Percentiles rank a stretch among this genome's conserved stretches.
phyloP scores from a whole-genome alignment of 768 basidiomycete species.

The Phlebiopsis gigantea region DNA sequence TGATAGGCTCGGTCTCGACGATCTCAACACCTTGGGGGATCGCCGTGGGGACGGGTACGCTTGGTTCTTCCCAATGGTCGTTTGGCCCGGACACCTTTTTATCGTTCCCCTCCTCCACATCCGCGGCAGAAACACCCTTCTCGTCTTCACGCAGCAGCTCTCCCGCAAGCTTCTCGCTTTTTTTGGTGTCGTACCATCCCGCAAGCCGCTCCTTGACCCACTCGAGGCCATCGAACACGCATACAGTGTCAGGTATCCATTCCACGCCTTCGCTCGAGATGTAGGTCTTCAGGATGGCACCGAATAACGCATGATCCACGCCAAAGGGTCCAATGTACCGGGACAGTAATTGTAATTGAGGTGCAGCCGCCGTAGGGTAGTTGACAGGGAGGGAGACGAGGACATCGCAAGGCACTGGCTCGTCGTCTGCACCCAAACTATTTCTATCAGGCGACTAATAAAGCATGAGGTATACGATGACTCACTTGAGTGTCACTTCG shows the following conservation, averaged over 20 bases:
- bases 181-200: constrained; percentile 66
- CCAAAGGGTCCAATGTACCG: constrained; percentile 79
- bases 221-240: constrained; percentile 86
- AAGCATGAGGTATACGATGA: constrained; percentile 6
- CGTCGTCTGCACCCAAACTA: constrained; percentile 47
- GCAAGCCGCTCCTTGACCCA: constrained; percentile 61
- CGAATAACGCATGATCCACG: constrained; percentile 70
- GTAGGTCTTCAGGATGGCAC: constrained; percentile 71
- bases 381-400: constrained; percentile 38
- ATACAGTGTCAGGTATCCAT: constrained; percentile 67
- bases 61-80: constrained; percentile 11
- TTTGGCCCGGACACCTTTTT: constrained; percentile 9
- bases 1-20: constrained; percentile 70
- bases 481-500: constrained; percentile 60
- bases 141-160: constrained; percentile 53
- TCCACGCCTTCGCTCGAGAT: constrained; percentile 77
- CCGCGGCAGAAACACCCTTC: constrained; percentile 1
- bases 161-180: constrained; percentile 49
- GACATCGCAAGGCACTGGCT: constrained; percentile 28
- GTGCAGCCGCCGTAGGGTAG: constrained; percentile 67
- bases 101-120: constrained; percentile 13
- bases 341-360: constrained; percentile 81
- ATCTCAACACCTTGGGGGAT: constrained; percentile 65
- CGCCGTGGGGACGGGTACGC: constrained; percentile 13
- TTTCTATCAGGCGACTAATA: neutral